A percentile compares a stretch with the other conserved stretches of the same genome.
phyloP scores from a whole-genome alignment of 2,329 filamentous ascomycete genomes.

The Diaporthe amygdali region DNA sequence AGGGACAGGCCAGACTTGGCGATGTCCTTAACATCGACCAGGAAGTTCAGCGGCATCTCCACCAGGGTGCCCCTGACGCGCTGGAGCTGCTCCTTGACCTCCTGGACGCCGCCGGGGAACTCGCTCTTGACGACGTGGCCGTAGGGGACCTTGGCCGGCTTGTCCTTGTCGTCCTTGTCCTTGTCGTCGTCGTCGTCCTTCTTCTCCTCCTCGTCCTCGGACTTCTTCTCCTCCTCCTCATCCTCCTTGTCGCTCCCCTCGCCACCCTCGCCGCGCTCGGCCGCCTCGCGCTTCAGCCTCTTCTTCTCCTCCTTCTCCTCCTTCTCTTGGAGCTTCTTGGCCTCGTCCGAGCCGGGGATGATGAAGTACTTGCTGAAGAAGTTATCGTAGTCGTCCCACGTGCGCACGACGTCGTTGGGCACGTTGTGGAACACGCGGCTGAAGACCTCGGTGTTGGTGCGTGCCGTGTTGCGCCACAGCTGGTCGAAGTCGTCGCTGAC shows the following conservation, averaged over 20 bases:
- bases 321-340: constrained; percentile 43
- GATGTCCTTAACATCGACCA: constrained; percentile 82
- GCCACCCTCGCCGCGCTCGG: not conserved
- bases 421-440: constrained; percentile 81
- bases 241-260: constrained; percentile 37
- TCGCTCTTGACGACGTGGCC: constrained; percentile 87
- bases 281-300: not conserved
- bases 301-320: constrained; percentile 47
- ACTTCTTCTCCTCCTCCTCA: constrained; percentile 50
- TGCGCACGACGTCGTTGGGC: constrained; percentile 70
- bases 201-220: constrained; percentile 41
- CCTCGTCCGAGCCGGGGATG: constrained; percentile 50
- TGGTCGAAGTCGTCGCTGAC: constrained; percentile 70
- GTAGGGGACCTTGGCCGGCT: constrained; percentile 69
- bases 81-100: constrained; percentile 73
- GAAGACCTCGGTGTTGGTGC: constrained; percentile 81
- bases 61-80: constrained; percentile 75
- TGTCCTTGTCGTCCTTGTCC: constrained; percentile 45
- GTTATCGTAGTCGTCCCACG: constrained; percentile 75
- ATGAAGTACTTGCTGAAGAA: constrained; percentile 75
- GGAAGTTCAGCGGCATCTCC: constrained; percentile 90
- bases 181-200: constrained; percentile 48
- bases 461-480: constrained; percentile 76
- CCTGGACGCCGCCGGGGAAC: constrained; percentile 74
- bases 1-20: constrained; percentile 79